A percentile compares a stretch with the other conserved stretches of the same genome.
Evolutionary conservation across 1,284 basidiomycete species (phyloP).

Genomic region (Leucoagaricus sp.): DNA sequence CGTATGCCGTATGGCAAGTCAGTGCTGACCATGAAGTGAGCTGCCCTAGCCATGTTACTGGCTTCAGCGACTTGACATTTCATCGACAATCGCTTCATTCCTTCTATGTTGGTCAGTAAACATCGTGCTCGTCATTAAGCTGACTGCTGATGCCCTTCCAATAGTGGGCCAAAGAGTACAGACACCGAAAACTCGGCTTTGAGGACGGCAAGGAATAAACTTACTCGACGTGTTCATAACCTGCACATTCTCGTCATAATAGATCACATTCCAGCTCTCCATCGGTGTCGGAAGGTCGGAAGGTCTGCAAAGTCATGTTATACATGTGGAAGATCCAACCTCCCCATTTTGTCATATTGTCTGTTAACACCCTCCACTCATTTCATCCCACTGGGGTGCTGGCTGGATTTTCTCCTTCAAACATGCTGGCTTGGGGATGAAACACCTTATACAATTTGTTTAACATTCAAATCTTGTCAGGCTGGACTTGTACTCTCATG

Average conservation of each 20-base stretch:
- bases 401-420: too few relatives aligned
- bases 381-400: too few relatives aligned
- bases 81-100: constrained; percentile 58
- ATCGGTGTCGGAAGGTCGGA: too few relatives aligned
- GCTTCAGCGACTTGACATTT: not conserved
- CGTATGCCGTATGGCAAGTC: constrained; percentile 59
- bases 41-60: constrained; percentile 2
- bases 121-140: not conserved
- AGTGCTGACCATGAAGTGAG: constrained; percentile 68
- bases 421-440: too few relatives aligned
- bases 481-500: too few relatives aligned
- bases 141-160: constrained; percentile 6
- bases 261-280: not conserved
- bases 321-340: too few relatives aligned
- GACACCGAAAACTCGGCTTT: constrained; percentile 26
- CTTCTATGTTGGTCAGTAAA: constrained; percentile 60
- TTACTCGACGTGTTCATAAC: not conserved
- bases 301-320: too few relatives aligned
- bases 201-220: constrained; percentile 9
- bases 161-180: constrained; percentile 55
- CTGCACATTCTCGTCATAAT: not conserved
- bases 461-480: too few relatives aligned
- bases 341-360: too few relatives aligned
- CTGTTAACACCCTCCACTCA: too few relatives aligned
- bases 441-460: too few relatives aligned